These are phyloP conservation scores for Bimuria novae-zelandiae DNA, from an alignment of 2,329 filamentous ascomycete genomes.

Conservation along the genomic window DNA sequence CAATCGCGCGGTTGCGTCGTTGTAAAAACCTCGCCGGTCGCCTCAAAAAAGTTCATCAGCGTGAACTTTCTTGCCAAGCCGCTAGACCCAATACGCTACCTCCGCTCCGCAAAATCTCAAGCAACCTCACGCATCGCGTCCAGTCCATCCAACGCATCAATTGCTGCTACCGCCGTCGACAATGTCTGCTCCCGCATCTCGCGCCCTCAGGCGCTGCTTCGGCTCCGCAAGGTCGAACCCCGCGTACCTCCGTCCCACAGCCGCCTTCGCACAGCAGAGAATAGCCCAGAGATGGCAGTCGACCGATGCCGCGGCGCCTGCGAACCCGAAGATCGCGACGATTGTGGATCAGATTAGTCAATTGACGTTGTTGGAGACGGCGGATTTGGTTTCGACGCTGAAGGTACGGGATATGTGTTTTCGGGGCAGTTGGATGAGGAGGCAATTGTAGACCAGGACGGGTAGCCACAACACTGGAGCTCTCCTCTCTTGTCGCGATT, in stretches of 20 bases:
- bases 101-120: constrained; percentile 37
- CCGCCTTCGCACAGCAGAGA: constrained; percentile 43
- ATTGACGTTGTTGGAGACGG: constrained; percentile 96
- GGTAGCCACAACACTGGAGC: no score
- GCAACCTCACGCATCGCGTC: constrained; percentile 19
- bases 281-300: constrained; percentile 81
- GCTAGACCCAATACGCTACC: constrained; percentile 26
- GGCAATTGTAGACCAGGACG: no score
- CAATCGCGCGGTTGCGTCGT: constrained; percentile 1
- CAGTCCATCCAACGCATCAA: constrained; percentile 18
- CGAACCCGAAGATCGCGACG: constrained; percentile 86
- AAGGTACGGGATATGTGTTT: constrained; percentile 67
- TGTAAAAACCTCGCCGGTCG: constrained; percentile 20
- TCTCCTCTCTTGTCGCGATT: no score
- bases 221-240: constrained; percentile 36
- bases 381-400: constrained; percentile 89
- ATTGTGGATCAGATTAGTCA: constrained; percentile 99
- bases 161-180: constrained; percentile 14
- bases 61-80: constrained; percentile 25
- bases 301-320: constrained; percentile 69
- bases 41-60: constrained; percentile 25
- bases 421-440: not conserved
- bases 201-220: constrained; percentile 51
- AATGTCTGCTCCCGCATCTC: constrained; percentile 53
- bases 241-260: constrained; percentile 35